These are phyloP conservation scores for Pleoardoris graminearum DNA, from an alignment of 2,329 filamentous ascomycete species.

Conservation along the genomic window DNA sequence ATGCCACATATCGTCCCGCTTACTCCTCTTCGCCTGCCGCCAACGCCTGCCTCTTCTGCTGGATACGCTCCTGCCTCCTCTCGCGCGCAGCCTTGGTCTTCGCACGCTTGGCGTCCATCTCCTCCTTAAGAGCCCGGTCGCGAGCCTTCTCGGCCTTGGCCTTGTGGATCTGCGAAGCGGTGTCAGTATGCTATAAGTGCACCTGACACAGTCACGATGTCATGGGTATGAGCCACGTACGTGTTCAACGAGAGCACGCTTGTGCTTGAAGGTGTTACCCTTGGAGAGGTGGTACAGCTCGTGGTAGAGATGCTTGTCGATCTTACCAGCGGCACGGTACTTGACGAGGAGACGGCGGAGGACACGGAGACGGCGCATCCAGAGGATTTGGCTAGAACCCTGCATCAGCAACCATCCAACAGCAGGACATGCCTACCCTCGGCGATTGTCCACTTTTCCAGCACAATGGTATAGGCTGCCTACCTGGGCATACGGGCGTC, in stretches of 20 bases:
- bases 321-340: conserved; percentile 99
- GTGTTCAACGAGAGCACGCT: conserved; percentile 99
- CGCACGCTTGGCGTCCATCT: conserved; percentile 99
- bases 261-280: conserved; percentile 99
- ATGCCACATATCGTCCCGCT: conserved; percentile 33
- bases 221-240: conserved; percentile 65
- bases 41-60: conserved; percentile 87
- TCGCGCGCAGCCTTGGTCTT: conserved; percentile 99
- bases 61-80: conserved; percentile 91
- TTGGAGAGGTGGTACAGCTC: conserved; percentile 99
- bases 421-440: conserved; percentile 12
- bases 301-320: conserved; percentile 99
- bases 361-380: conserved; percentile 99
- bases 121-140: conserved; percentile 94
- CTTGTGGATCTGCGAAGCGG: conserved; percentile 87
- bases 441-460: conserved; percentile 10
- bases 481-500: conserved; percentile 99
- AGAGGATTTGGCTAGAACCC: conserved; percentile 80
- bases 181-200: conserved; percentile 31
- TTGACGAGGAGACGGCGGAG: conserved; percentile 99
- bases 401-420: conserved; percentile 35
- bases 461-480: conserved; percentile 44
- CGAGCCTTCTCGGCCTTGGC: conserved; percentile 99
- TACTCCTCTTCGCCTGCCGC: conserved; percentile 67
- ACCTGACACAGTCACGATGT: conserved; percentile 41